Evolutionary conservation across 2,329 filamentous ascomycete species (phyloP).

Genomic region (Parafenestella ontariensis): DNA sequence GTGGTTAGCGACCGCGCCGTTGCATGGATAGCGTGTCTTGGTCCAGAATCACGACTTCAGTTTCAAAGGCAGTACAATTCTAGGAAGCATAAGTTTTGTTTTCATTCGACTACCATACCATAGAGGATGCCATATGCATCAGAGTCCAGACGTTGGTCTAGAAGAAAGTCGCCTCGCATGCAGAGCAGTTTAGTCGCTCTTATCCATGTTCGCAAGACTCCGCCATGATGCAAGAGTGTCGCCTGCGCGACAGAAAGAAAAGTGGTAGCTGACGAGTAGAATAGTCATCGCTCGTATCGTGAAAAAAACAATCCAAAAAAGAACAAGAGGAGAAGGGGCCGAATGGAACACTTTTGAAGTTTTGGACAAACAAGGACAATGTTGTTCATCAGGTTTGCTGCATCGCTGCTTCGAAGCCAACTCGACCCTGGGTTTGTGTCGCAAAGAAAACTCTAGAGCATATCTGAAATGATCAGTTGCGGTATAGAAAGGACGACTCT

Average conservation of each 20-base stretch:
- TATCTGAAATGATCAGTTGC: too few relatives aligned
- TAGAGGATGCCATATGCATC: neutral
- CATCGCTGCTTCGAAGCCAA: neutral
- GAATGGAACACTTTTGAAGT: constrained; percentile 7
- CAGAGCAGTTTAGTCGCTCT: neutral
- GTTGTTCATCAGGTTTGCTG: neutral
- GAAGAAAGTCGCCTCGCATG: neutral
- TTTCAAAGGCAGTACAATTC: neutral
- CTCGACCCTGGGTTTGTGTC: too few relatives aligned
- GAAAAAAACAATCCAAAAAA: neutral
- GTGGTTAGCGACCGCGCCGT: neutral
- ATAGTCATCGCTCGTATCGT: neutral
- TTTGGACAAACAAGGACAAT: neutral
- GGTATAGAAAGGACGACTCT: too few relatives aligned
- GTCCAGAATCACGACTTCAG: neutral
- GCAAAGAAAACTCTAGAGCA: too few relatives aligned
- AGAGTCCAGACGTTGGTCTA: neutral
- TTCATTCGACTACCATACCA: neutral
- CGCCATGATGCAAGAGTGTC: neutral
- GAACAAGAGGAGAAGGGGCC: neutral
- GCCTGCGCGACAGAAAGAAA: too few relatives aligned
- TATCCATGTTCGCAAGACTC: neutral
- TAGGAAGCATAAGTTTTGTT: neutral
- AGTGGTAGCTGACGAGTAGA: too few relatives aligned
- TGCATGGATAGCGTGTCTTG: neutral